Conservation (phyloP, 208 protist species). For the Trypanosoma conorhini region DNA sequence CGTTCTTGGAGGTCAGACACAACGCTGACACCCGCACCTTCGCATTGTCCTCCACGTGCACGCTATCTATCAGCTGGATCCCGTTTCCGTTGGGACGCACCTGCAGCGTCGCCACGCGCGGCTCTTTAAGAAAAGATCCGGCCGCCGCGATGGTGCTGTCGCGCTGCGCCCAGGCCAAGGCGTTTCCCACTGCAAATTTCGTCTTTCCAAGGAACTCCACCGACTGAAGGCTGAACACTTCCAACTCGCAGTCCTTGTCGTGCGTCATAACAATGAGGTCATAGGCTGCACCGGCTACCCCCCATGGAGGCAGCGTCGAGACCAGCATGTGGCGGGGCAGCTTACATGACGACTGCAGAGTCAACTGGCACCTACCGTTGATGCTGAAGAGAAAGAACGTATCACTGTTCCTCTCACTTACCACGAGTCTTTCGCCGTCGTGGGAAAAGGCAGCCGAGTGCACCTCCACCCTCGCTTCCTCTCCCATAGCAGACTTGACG, state of each 20-base stretch:
- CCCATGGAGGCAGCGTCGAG: conserved; percentile 57
- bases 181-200: conserved; percentile 79
- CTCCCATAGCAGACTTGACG: conserved; percentile 34
- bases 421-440: conserved; percentile 52
- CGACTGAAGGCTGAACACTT: conserved; percentile 44
- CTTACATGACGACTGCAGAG: conserved; percentile 49
- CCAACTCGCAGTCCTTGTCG: conserved; percentile 60
- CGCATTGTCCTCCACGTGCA: conserved; percentile 13
- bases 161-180: conserved; percentile 53
- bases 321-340: conserved; percentile 70
- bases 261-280: conserved; percentile 54
- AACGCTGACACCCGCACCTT: conserved; percentile 54
- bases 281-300: conserved; percentile 26
- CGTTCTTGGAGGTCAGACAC: conserved; percentile 43
- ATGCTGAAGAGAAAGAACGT: conserved; percentile 60
- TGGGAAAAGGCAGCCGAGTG: conserved; percentile 52
- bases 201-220: conserved; percentile 44
- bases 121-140: conserved; percentile 76
- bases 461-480: conserved; percentile 54
- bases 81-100: conserved; percentile 35
- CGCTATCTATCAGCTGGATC: conserved; percentile 14
- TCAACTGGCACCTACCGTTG: conserved; percentile 35
- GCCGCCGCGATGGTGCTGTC: conserved; percentile 52
- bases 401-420: conserved; percentile 68
- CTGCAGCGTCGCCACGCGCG: conserved; percentile 49